Evolutionary conservation across 2,329 filamentous ascomycete genomes (phyloP).

Genomic region (Colletotrichum sp.): DNA sequence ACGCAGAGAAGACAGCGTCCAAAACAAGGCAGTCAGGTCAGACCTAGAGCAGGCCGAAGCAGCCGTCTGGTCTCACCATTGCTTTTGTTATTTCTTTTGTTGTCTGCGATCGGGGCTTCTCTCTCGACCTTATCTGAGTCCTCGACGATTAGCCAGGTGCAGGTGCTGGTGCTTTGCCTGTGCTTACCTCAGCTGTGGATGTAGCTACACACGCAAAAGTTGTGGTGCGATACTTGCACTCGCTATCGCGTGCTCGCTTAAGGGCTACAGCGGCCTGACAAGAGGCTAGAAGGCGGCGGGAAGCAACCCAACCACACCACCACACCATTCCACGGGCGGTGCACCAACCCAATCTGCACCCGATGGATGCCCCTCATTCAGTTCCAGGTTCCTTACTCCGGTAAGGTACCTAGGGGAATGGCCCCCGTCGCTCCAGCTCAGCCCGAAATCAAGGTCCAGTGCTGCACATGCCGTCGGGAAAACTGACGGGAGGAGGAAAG

Average conservation of each 20-base stretch:
- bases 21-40: not conserved
- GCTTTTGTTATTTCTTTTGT: not conserved
- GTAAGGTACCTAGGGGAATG: not conserved
- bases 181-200: not conserved
- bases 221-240: accelerated
- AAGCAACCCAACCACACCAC: not conserved
- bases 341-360: not conserved
- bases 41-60: not conserved
- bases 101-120: not conserved
- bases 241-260: not conserved
- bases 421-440: not conserved
- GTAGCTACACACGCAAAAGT: not conserved
- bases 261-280: not conserved
- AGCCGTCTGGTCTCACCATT: not conserved
- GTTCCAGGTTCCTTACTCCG: too few species aligned
- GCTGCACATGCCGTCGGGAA: not conserved
- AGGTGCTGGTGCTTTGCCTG: not conserved
- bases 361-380: not conserved
- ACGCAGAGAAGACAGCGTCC: not conserved
- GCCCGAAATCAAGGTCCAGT: not conserved
- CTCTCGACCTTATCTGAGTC: not conserved
- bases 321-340: not conserved
- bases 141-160: not conserved
- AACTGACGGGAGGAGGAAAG: not conserved
- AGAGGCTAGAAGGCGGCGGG: not conserved